These are phyloP conservation scores for Leishmania major DNA, from an alignment of 208 protist species.

Conservation along the genomic window DNA sequence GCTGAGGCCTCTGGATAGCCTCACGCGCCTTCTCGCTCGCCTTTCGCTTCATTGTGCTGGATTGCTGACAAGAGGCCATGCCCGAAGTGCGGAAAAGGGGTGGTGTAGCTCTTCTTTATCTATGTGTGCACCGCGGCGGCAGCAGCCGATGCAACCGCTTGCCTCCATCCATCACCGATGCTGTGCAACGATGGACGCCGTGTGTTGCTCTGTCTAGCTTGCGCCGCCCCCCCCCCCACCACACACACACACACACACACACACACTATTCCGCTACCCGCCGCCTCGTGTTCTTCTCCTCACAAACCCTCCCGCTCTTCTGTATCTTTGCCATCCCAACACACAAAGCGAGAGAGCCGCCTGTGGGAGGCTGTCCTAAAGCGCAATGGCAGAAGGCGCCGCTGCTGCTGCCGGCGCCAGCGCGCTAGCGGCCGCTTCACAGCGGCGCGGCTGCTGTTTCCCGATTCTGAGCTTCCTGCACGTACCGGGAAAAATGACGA, in stretches of 20 bases:
- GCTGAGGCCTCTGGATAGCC: background rate
- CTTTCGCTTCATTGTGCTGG: background rate
- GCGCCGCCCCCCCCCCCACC: background rate
- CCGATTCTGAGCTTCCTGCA: constrained; percentile 82
- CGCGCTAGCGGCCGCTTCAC: background rate
- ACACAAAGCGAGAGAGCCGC: background rate
- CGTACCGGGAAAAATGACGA: constrained; percentile 81
- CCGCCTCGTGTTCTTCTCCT: background rate
- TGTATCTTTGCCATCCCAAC: background rate
- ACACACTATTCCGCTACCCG: background rate
- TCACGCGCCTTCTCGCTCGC: background rate
- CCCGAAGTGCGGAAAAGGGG: background rate
- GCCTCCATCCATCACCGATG: background rate
- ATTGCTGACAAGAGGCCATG: background rate
- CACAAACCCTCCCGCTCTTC: too few species aligned
- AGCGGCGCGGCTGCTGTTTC: constrained; percentile 34
- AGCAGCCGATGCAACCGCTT: background rate
- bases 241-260: too few species aligned
- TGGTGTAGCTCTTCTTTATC: background rate
- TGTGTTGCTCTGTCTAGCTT: background rate
- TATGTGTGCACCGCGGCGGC: background rate
- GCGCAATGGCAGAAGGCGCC: background rate
- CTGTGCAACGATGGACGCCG: background rate
- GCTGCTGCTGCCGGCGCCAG: background rate
- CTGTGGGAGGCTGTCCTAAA: background rate